These are phyloP conservation scores for Filobasidium floriforme DNA, from an alignment of 768 basidiomycete genomes.

Conservation along the genomic window DNA sequence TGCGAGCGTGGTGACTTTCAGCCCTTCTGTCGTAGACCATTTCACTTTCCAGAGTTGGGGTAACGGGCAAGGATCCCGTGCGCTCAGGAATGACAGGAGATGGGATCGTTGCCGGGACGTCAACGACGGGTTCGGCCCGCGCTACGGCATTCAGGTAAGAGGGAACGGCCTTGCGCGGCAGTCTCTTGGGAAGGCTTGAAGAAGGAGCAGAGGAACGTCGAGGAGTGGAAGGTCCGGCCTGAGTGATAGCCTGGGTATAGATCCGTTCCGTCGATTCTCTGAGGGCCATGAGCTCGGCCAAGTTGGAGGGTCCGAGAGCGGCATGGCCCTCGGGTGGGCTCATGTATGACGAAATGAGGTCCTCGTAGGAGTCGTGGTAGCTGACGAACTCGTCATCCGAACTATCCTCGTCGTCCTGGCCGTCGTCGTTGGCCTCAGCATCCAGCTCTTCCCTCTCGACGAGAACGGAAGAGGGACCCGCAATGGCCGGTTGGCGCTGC, in stretches of 20 bases:
- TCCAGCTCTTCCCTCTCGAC: too few species aligned
- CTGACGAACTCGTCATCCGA: conserved; percentile 7
- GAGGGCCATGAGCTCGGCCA: not conserved
- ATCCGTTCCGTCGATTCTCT: not conserved
- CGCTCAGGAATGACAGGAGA: not conserved
- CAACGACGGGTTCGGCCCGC: not conserved
- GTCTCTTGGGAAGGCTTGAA: not conserved
- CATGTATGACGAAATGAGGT: too few species aligned
- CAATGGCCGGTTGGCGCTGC: not conserved
- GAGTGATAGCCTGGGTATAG: not conserved
- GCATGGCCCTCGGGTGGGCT: too few species aligned
- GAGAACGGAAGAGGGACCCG: not conserved
- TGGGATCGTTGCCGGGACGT: not conserved
- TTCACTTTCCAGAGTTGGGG: not conserved
- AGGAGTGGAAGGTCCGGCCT: not conserved
- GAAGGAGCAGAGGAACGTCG: not conserved
- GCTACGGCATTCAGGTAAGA: not conserved
- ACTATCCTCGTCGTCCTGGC: not conserved
- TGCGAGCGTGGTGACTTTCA: too few species aligned
- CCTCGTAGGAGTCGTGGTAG: not conserved
- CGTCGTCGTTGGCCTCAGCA: not conserved
- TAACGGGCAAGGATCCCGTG: not conserved
- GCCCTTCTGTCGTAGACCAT: too few species aligned
- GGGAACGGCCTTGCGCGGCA: not conserved
- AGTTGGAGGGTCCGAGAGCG: not conserved